Evolutionary conservation across 495 filamentous ascomycete genomes (phyloP).

Genomic region (Arthonia radiata): DNA sequence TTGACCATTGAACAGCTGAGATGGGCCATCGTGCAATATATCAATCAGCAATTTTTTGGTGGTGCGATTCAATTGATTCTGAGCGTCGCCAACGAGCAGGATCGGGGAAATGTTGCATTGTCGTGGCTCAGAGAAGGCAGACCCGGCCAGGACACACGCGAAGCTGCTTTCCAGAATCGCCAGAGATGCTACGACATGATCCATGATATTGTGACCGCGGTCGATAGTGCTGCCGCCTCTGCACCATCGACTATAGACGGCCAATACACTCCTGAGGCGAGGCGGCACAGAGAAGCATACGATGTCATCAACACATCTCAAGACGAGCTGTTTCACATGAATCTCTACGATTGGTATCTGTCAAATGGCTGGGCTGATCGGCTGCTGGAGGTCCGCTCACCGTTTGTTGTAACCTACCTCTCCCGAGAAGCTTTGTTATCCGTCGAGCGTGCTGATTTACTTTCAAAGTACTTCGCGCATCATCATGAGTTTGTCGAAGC

Average conservation of each 20-base stretch:
- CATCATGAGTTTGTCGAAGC: conserved; percentile 59
- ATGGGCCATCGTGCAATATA: conserved; percentile 53
- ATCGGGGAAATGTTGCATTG: conserved; percentile 61
- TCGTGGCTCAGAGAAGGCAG: conserved; percentile 46
- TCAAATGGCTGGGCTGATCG: conserved; percentile 56
- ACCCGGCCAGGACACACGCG: conserved; percentile 39
- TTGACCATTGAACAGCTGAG: conserved; percentile 60
- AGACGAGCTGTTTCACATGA: conserved; percentile 82
- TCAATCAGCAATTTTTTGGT: conserved; percentile 64
- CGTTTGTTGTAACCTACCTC: conserved; percentile 70
- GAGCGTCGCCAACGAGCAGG: conserved; percentile 51
- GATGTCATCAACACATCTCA: conserved; percentile 56
- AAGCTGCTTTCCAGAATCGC: conserved; percentile 37
- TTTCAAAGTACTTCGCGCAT: conserved; percentile 73
- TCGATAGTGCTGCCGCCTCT: conserved; percentile 40
- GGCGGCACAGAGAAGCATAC: conserved; percentile 67
- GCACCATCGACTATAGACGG: conserved; percentile 57
- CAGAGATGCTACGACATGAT: conserved; percentile 65
- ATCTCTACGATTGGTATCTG: conserved; percentile 94
- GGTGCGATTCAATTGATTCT: conserved; percentile 69
- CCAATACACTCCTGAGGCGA: conserved; percentile 43
- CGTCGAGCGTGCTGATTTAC: conserved; percentile 59
- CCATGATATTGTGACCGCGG: conserved; percentile 44
- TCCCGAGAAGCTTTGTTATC: conserved; percentile 40
- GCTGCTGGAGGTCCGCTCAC: conserved; percentile 57